These are phyloP conservation scores for Ceratocystis huliohia DNA, from an alignment of 2,329 filamentous ascomycete genomes.

Conservation along the genomic window DNA sequence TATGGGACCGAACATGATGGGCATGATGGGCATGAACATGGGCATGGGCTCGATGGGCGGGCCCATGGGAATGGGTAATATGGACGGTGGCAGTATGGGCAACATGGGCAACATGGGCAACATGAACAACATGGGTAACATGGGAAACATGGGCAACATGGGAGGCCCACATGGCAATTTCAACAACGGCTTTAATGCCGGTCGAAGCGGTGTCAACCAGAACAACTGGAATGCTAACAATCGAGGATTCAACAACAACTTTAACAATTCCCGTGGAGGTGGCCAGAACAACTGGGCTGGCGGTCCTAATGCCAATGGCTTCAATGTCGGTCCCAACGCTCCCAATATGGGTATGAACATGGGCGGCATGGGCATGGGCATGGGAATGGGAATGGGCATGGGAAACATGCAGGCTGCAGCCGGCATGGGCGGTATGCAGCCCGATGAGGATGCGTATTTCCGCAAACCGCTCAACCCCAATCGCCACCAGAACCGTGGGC, in stretches of 20 bases:
- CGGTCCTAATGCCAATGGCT: constrained; percentile 12
- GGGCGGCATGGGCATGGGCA: constrained; percentile 25
- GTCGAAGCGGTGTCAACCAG: neutral
- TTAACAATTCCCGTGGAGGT: constrained; percentile 13
- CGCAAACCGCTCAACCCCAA: constrained; percentile 92
- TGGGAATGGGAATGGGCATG: constrained; percentile 28
- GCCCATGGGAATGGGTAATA: constrained; percentile 13
- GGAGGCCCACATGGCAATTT: constrained; percentile 26
- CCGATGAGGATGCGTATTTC: constrained; percentile 83
- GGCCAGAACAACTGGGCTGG: neutral
- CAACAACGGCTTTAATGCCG: constrained; percentile 12
- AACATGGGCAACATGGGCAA: constrained; percentile 16
- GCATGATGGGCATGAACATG: constrained; percentile 30
- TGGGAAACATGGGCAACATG: constrained; percentile 12
- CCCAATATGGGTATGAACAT: constrained; percentile 24
- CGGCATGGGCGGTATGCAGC: constrained; percentile 23
- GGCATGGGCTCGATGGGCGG: constrained; percentile 15
- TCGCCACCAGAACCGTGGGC: constrained; percentile 69
- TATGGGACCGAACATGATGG: constrained; percentile 26
- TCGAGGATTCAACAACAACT: constrained; percentile 24
- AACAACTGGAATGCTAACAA: constrained; percentile 25
- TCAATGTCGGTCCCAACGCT: constrained; percentile 3
- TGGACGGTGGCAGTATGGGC: constrained; percentile 2
- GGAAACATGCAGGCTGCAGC: constrained; percentile 27
- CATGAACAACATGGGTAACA: constrained; percentile 17